A percentile compares a stretch with the other conserved stretches of the same genome.
These are phyloP conservation scores for Ziziphus jujuba DNA, from an alignment of 306 rosid species.

Conservation along the genomic window DNA sequence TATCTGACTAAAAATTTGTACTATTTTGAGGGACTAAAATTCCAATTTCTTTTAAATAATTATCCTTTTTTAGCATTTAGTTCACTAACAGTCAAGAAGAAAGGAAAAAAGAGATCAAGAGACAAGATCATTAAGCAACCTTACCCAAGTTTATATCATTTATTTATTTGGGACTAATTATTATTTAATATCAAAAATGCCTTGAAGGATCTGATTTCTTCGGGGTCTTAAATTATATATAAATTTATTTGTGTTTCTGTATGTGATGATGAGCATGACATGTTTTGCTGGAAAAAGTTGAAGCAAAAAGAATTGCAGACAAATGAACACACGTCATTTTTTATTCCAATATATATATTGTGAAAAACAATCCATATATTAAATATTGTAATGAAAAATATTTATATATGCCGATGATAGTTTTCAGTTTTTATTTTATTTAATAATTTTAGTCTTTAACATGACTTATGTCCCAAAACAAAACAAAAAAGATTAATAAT, in stretches of 20 bases:
- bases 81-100: background rate
- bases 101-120: constrained; percentile 11
- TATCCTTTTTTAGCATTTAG: background rate
- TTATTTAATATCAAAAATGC: constrained; percentile 11
- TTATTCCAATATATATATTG: background rate
- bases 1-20: too few relatives aligned
- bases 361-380: background rate
- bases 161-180: background rate
- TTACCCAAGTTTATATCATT: background rate
- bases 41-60: background rate
- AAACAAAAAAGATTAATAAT: too few relatives aligned
- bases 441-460: background rate
- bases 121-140: constrained; percentile 17
- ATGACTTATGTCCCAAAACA: too few relatives aligned
- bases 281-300: constrained; percentile 23
- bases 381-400: constrained; percentile 7
- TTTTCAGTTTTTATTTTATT: background rate
- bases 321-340: constrained; percentile 15
- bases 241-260: too few relatives aligned
- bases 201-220: constrained; percentile 9
- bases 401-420: background rate
- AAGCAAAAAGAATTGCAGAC: constrained; percentile 11
- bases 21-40: too few relatives aligned
- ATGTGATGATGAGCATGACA: background rate
- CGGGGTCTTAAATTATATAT: constrained; percentile 3